Percentiles rank a stretch among this genome's conserved stretches.
These are phyloP conservation scores for Alternaria solani DNA, from an alignment of 2,329 filamentous ascomycete genomes.

Conservation along the genomic window DNA sequence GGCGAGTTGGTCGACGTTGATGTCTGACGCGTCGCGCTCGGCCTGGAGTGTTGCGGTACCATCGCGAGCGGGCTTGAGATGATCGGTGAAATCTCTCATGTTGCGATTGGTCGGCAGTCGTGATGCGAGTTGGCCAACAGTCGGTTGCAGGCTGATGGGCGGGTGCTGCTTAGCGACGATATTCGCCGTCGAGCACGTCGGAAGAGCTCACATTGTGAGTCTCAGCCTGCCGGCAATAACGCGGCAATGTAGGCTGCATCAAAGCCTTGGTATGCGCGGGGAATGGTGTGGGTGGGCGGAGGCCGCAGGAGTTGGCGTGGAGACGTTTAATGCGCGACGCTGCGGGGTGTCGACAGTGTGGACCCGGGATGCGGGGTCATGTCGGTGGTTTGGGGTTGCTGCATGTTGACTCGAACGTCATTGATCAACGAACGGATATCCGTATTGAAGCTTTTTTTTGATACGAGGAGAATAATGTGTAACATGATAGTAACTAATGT, in stretches of 20 bases:
- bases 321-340: constrained; percentile 13
- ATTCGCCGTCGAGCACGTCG: constrained; percentile 2
- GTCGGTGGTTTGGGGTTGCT: constrained; percentile 14
- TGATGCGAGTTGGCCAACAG: neutral
- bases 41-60: constrained; percentile 57
- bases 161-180: neutral
- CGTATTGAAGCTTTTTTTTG: neutral
- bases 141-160: constrained; percentile 13
- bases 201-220: constrained; percentile 10
- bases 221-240: constrained; percentile 13
- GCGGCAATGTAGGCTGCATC: constrained; percentile 13
- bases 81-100: constrained; percentile 61
- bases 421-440: neutral
- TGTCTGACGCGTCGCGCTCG: constrained; percentile 56
- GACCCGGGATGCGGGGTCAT: constrained; percentile 19
- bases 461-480: neutral
- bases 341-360: constrained; percentile 18
- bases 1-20: constrained; percentile 56
- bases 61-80: constrained; percentile 57
- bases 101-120: constrained; percentile 12
- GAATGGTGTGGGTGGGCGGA: neutral
- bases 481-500: neutral
- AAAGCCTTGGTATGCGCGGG: constrained; percentile 25
- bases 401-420: neutral
- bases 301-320: neutral